These are phyloP conservation scores for Dipodascopsis uninucleata DNA, from an alignment of 805 yeast genomes.

Conservation along the genomic window DNA sequence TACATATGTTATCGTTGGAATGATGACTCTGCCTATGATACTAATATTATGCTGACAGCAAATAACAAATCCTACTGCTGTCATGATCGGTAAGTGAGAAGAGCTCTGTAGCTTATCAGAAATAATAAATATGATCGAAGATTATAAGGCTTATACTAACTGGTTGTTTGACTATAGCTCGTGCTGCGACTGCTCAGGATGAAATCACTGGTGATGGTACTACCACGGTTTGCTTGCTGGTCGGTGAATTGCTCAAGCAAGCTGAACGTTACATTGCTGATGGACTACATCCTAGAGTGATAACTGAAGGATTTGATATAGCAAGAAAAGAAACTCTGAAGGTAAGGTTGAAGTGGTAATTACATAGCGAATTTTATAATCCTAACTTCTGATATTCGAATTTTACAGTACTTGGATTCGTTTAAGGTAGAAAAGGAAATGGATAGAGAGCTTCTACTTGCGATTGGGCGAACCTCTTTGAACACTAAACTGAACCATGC, in stretches of 20 bases:
- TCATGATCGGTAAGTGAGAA: constrained; percentile 52
- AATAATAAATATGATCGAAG: too few relatives aligned
- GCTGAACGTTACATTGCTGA: constrained; percentile 88
- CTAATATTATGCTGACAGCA: constrained; percentile 41
- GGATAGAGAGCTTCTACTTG: constrained; percentile 83
- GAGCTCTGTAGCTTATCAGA: not conserved
- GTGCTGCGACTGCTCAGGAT: constrained; percentile 98
- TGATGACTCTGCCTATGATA: not conserved
- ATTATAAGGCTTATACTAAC: constrained; percentile 36
- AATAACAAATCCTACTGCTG: constrained; percentile 86
- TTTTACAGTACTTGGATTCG: constrained; percentile 51
- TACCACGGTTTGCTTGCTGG: constrained; percentile 88
- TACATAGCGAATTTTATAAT: not conserved
- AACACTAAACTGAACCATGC: constrained; percentile 80
- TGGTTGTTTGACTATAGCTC: constrained; percentile 46
- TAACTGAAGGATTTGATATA: constrained; percentile 90
- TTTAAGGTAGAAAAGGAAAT: constrained; percentile 56
- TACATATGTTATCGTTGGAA: not conserved
- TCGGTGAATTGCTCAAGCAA: constrained; percentile 90
- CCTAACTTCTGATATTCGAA: not conserved
- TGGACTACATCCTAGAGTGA: constrained; percentile 92
- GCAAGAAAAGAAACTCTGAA: constrained; percentile 72
- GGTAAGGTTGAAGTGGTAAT: constrained; percentile 21
- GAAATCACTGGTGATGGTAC: constrained; percentile 99
- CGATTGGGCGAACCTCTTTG: constrained; percentile 86